These are phyloP conservation scores for Metarhizium rileyi DNA, from an alignment of 2,329 filamentous ascomycete species.

Conservation along the genomic window DNA sequence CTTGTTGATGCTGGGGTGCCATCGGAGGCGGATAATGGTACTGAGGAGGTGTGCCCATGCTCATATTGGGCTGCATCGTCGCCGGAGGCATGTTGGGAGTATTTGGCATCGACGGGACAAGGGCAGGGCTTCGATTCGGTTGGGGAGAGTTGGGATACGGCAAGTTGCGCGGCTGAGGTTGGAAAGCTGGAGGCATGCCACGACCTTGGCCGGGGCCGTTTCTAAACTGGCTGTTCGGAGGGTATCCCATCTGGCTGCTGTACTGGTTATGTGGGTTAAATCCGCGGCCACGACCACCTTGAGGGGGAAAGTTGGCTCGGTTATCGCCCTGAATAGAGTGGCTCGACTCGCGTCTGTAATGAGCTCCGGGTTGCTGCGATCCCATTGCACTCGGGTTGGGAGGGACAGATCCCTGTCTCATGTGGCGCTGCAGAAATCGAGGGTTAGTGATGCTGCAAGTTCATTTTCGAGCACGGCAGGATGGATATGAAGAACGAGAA, in stretches of 20 bases:
- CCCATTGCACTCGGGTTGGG: slow-evolving; percentile 51
- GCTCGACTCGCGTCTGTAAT: slow-evolving; percentile 78
- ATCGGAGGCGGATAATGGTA: slow-evolving; percentile 52
- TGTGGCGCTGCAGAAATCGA: slow-evolving; percentile 44
- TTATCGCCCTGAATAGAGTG: slow-evolving; percentile 59
- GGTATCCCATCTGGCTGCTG: slow-evolving; percentile 35
- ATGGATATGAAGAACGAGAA: neutral
- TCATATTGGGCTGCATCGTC: slow-evolving; percentile 44
- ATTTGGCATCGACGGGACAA: slow-evolving; percentile 54
- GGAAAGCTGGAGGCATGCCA: slow-evolving; percentile 39
- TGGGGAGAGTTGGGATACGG: slow-evolving; percentile 53
- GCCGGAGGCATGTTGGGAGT: slow-evolving; percentile 59
- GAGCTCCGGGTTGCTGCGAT: slow-evolving; percentile 57
- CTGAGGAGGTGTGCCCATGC: slow-evolving; percentile 53
- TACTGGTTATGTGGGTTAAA: slow-evolving; percentile 37
- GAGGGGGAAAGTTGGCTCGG: slow-evolving; percentile 42
- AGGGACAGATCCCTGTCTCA: slow-evolving; percentile 55
- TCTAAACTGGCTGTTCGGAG: slow-evolving; percentile 33
- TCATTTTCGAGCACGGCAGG: neutral
- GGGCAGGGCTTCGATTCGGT: slow-evolving; percentile 54
- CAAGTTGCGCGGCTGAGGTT: slow-evolving; percentile 35
- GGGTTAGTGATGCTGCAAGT: slow-evolving; percentile 7
- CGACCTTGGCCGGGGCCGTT: slow-evolving; percentile 38
- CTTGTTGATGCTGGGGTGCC: slow-evolving; percentile 52
- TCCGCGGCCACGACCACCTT: slow-evolving; percentile 40